These are phyloP conservation scores for Alternaria atra DNA, from an alignment of 2,329 filamentous ascomycete genomes.

Conservation along the genomic window DNA sequence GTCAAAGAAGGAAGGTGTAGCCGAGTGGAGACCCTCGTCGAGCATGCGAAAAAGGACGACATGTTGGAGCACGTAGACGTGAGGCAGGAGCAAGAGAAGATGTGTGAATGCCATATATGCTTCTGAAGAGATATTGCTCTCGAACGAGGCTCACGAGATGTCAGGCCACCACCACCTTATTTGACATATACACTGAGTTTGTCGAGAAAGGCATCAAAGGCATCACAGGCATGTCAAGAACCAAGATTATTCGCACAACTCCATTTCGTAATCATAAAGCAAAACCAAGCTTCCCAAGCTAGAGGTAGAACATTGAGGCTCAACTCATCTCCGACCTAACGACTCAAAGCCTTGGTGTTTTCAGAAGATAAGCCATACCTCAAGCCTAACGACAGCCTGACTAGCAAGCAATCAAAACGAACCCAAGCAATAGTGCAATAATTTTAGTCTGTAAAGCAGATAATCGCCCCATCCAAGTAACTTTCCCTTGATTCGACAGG, in stretches of 20 bases:
- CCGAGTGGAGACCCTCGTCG: slow-evolving; percentile 6
- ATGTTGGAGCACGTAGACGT: neutral
- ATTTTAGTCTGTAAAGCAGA: slow-evolving; percentile 4
- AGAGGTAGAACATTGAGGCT: neutral
- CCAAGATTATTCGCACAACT: neutral
- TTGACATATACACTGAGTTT: neutral
- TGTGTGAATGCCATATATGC: neutral
- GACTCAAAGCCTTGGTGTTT: neutral
- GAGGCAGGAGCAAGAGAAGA: neutral
- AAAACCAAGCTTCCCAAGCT: neutral
- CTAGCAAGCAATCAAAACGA: neutral
- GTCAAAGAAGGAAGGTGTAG: slow-evolving; percentile 10
- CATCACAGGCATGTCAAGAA: neutral
- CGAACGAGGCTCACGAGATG: neutral
- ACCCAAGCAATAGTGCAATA: neutral
- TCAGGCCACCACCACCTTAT: neutral
- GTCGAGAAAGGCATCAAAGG: neutral
- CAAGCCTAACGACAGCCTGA: neutral
- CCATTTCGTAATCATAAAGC: neutral
- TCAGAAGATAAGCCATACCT: neutral
- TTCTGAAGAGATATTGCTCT: neutral
- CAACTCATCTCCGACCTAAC: neutral
- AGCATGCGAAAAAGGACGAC: neutral
- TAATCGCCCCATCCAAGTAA: neutral
- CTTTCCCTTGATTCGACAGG: neutral